Evolutionary conservation across 352 stramenopile genomes (phyloP).

Genomic region (Phytopythium boreale): DNA sequence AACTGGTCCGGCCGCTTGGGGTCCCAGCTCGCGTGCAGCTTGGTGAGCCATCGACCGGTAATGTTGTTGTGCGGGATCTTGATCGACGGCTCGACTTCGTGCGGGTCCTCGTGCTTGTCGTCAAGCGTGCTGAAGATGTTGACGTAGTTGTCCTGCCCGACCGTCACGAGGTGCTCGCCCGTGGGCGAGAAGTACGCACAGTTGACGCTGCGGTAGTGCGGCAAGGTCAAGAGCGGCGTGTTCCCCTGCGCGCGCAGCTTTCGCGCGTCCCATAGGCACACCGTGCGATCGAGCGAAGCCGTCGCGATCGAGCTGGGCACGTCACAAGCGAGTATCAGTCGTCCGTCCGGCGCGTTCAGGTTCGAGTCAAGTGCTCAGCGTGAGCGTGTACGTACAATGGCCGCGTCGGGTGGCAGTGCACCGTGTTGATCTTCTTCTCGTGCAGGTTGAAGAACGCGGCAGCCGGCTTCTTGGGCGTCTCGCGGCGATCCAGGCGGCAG

Average conservation of each 20-base stretch:
- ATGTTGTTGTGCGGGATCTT: slow-evolving; percentile 83
- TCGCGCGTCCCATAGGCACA: slow-evolving; percentile 80
- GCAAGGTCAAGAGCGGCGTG: slow-evolving; percentile 49
- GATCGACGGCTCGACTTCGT: slow-evolving; percentile 28
- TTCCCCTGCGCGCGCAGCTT: slow-evolving; percentile 42
- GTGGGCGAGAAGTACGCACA: slow-evolving; percentile 83
- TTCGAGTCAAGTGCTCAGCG: neutral
- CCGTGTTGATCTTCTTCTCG: slow-evolving; percentile 87
- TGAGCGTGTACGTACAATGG: slow-evolving; percentile 46
- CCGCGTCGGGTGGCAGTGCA: slow-evolving; percentile 61
- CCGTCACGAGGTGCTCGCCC: slow-evolving; percentile 70
- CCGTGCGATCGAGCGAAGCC: slow-evolving; percentile 74
- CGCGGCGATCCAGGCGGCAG: slow-evolving; percentile 48
- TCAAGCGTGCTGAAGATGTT: slow-evolving; percentile 60
- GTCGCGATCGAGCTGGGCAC: slow-evolving; percentile 58
- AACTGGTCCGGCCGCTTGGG: slow-evolving; percentile 72
- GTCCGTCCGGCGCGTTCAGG: neutral
- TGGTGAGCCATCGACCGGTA: slow-evolving; percentile 85
- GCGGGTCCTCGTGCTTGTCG: slow-evolving; percentile 20
- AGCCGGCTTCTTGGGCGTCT: neutral
- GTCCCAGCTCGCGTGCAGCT: slow-evolving; percentile 80
- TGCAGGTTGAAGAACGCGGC: slow-evolving; percentile 40
- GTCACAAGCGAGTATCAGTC: slow-evolving; percentile 9
- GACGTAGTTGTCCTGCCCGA: slow-evolving; percentile 80
- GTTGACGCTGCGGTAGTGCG: slow-evolving; percentile 79